Percentiles rank a stretch among this genome's conserved stretches.
phyloP scores from a whole-genome alignment of 306 rosid species.

The Malus sylvestris region DNA sequence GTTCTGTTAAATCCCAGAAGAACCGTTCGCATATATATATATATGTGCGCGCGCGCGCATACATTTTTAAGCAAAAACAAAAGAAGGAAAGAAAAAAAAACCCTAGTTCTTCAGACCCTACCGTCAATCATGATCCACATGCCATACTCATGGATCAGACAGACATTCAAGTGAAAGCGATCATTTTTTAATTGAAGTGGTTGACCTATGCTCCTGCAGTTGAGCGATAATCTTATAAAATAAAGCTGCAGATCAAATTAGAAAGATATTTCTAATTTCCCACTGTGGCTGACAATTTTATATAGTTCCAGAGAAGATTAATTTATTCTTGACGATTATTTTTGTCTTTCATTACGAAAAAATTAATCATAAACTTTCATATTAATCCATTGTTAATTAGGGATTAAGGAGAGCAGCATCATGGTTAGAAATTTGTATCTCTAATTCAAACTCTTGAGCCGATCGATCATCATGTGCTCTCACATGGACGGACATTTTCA shows the following conservation, averaged over 20 bases:
- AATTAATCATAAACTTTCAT: not conserved
- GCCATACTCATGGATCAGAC: not conserved
- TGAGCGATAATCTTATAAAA: not conserved
- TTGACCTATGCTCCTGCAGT: not conserved
- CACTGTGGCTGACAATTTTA: not conserved
- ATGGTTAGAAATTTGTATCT: slow-evolving; percentile 20
- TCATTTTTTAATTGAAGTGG: not conserved
- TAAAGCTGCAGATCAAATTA: not conserved
- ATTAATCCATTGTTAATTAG: not conserved
- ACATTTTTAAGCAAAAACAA: not conserved
- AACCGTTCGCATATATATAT: no score
- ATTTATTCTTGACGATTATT: not conserved
- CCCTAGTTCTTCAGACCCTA: not conserved
- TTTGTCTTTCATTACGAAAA: not conserved
- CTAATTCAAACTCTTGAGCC: not conserved
- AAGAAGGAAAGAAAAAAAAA: not conserved
- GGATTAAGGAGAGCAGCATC: not conserved
- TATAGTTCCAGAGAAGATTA: not conserved
- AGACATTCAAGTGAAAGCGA: not conserved
- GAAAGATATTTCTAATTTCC: not conserved
- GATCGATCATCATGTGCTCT: slow-evolving; percentile 32
- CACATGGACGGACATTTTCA: slow-evolving; percentile 38
- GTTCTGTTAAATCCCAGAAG: not conserved
- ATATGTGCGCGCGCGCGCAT: no score
- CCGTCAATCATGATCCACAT: not conserved